Evolutionary conservation across 352 stramenopile genomes (phyloP).

Genomic region (Paralagenidium karlingii): DNA sequence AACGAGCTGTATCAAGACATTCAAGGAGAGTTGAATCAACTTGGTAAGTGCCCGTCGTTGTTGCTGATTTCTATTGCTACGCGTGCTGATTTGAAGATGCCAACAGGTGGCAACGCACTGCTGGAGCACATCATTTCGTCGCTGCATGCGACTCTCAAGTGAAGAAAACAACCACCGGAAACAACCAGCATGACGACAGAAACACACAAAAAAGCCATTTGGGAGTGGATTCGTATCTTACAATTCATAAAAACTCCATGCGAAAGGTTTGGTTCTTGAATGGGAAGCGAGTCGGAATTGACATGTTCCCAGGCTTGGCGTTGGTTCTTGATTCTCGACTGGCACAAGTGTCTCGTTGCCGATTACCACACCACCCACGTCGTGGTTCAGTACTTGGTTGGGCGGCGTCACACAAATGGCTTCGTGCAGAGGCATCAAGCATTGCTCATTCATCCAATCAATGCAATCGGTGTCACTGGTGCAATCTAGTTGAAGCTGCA

Average conservation of each 20-base stretch:
- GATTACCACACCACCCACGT: no score
- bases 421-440: slow-evolving; percentile 53
- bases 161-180: no score
- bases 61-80: neutral
- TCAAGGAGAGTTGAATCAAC: slow-evolving; percentile 19
- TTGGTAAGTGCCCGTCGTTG: slow-evolving; percentile 10
- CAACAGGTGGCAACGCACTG: slow-evolving; percentile 22
- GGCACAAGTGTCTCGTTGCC: no score
- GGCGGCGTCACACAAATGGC: slow-evolving; percentile 21
- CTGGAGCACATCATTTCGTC: slow-evolving; percentile 42
- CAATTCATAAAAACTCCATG: neutral
- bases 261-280: neutral
- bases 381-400: no score
- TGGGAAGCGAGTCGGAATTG: no score
- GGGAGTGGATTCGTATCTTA: neutral
- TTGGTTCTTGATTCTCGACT: no score
- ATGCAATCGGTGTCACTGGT: slow-evolving; percentile 19
- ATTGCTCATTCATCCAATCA: slow-evolving; percentile 26
- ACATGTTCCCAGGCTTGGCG: no score
- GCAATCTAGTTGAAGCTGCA: slow-evolving; percentile 15
- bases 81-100: no score
- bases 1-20: slow-evolving; percentile 34
- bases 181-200: no score
- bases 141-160: slow-evolving; percentile 42
- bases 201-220: slow-evolving; percentile 1